These are phyloP conservation scores for Mallotus japonicus DNA, from an alignment of 441 rosid species.

Conservation along the genomic window DNA sequence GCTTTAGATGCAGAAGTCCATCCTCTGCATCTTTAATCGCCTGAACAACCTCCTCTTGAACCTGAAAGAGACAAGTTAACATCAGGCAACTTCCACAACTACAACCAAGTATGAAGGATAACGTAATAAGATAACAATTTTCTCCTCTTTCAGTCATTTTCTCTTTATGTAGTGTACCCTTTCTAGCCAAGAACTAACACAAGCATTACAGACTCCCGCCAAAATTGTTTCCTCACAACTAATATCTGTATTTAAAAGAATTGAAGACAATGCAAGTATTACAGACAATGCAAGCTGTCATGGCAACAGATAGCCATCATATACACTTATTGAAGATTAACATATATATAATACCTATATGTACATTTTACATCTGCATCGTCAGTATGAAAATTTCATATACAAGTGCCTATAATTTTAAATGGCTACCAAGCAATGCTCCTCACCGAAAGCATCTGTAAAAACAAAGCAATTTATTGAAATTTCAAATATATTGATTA, in stretches of 20 bases:
- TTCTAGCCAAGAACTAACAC: not conserved
- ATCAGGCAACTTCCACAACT: not conserved
- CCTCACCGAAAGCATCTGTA: too few species aligned
- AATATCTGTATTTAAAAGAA: not conserved
- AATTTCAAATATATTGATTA: not conserved
- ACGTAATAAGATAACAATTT: too few species aligned
- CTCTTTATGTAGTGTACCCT: not conserved
- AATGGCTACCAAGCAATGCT: too few species aligned
- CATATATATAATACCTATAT: not conserved
- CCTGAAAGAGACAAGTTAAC: constrained; percentile 35
- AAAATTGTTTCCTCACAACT: not conserved
- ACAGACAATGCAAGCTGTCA: not conserved
- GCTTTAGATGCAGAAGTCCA: constrained; percentile 77
- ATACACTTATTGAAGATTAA: not conserved
- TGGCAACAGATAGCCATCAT: not conserved
- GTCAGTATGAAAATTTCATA: too few species aligned
- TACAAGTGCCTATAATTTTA: too few species aligned
- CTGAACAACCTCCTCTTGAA: constrained; percentile 67
- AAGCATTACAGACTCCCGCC: not conserved
- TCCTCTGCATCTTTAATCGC: constrained; percentile 78
- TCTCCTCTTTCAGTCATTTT: not conserved
- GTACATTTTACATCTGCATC: not conserved
- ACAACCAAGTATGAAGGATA: too few species aligned
- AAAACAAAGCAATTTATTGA: too few species aligned
- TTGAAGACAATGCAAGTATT: too few species aligned